Evolutionary conservation across 768 basidiomycete species (phyloP).

Genomic region (Mycena vitilis): DNA sequence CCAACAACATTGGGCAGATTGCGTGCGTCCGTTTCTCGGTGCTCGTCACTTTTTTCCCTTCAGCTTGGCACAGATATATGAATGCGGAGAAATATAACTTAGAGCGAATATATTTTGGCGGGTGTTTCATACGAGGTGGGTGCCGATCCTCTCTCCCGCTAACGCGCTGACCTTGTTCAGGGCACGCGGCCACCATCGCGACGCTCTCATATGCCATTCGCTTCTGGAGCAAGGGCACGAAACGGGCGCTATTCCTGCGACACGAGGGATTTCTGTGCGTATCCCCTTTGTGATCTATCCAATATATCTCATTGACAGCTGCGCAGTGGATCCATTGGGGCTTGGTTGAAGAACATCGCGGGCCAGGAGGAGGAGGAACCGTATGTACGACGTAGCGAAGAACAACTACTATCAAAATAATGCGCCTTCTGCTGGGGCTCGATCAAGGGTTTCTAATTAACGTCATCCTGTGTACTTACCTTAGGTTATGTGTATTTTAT

Average conservation of each 20-base stretch:
- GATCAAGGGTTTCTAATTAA: not conserved
- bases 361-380: slow-evolving; percentile 12
- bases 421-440: not conserved
- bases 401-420: slow-evolving; percentile 10
- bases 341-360: slow-evolving; percentile 91
- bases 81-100: slow-evolving; percentile 99
- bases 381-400: slow-evolving; percentile 7
- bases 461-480: slow-evolving; percentile 12
- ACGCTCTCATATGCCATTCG: slow-evolving; percentile 99
- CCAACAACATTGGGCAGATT: slow-evolving; percentile 99
- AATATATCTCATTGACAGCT: slow-evolving; percentile 15
- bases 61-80: slow-evolving; percentile 79
- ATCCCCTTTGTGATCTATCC: not conserved
- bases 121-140: slow-evolving; percentile 97
- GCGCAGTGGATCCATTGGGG: slow-evolving; percentile 89
- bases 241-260: slow-evolving; percentile 94
- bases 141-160: slow-evolving; percentile 9
- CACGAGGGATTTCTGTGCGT: slow-evolving; percentile 92
- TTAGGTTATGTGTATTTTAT: slow-evolving; percentile 11
- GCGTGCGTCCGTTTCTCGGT: slow-evolving; percentile 73
- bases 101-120: slow-evolving; percentile 98
- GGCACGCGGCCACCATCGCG: slow-evolving; percentile 96
- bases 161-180: slow-evolving; percentile 53
- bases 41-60: slow-evolving; percentile 20
- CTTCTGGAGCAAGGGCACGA: slow-evolving; percentile 99